These are phyloP conservation scores for Teratosphaeria nubilosa DNA, from an alignment of 2,329 filamentous ascomycete genomes.

Conservation along the genomic window DNA sequence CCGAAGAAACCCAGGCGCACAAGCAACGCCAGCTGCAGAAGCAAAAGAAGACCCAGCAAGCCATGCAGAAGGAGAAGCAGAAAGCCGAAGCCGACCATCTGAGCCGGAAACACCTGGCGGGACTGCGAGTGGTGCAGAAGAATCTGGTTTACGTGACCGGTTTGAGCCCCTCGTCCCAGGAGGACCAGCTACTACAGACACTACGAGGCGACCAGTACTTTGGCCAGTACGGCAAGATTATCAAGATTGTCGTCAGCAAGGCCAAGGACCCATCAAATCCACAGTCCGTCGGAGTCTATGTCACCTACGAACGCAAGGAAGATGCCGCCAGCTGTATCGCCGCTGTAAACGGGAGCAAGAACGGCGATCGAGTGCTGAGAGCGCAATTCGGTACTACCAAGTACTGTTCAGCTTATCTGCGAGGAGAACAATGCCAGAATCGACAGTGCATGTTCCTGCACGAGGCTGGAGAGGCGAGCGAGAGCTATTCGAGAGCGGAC, in stretches of 20 bases:
- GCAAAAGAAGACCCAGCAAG: conserved; percentile 84
- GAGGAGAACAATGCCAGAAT: conserved; percentile 89
- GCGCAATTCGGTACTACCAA: conserved; percentile 85
- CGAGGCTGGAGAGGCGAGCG: conserved; percentile 94
- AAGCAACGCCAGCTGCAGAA: conserved; percentile 66
- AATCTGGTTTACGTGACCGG: conserved; percentile 98
- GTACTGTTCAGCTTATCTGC: conserved; percentile 93
- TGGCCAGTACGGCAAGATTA: conserved; percentile 94
- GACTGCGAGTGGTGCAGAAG: conserved; percentile 93
- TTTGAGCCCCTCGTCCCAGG: conserved; percentile 78
- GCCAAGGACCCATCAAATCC: conserved; percentile 66
- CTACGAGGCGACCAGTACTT: conserved; percentile 88
- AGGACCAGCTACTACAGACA: conserved; percentile 85
- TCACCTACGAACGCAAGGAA: conserved; percentile 89
- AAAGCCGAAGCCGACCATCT: conserved; percentile 94
- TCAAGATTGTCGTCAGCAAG: conserved; percentile 98
- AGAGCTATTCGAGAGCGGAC: conserved; percentile 91
- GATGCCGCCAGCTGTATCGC: conserved; percentile 85
- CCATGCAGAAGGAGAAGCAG: conserved; percentile 86
- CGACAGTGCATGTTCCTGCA: conserved; percentile 97
- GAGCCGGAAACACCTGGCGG: conserved; percentile 89
- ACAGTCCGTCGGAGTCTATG: conserved; percentile 90
- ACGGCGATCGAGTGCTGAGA: conserved; percentile 73
- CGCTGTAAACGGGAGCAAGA: conserved; percentile 84
- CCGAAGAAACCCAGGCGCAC: conserved; percentile 74